phyloP scores from a whole-genome alignment of 2,329 filamentous ascomycete genomes.

The Phaeophleospora eucalypticola region DNA sequence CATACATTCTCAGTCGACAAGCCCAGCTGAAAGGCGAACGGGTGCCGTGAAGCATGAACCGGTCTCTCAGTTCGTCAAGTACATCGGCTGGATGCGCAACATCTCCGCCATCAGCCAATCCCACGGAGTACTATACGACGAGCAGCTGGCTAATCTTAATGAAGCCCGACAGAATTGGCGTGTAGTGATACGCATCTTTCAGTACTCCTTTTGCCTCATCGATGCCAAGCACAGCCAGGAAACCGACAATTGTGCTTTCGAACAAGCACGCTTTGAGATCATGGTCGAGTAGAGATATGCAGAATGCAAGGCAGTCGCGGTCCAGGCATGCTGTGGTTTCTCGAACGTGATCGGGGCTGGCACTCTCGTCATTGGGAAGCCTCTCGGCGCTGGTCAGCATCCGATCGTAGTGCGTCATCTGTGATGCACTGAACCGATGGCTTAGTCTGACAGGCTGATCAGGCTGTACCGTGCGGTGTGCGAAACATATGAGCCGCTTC shows the following conservation, averaged over 20 bases:
- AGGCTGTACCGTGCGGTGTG: constrained; percentile 7
- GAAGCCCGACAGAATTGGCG: constrained; percentile 18
- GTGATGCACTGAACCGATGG: constrained; percentile 6
- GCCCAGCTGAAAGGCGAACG: constrained; percentile 6
- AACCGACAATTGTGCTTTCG: constrained; percentile 18
- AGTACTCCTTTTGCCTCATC: constrained; percentile 9
- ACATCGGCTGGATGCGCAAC: constrained; percentile 11
- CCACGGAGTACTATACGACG: constrained; percentile 17
- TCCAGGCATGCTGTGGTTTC: no score
- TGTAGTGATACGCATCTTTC: constrained; percentile 10
- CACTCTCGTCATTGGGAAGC: no score
- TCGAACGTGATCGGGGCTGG: not conserved
- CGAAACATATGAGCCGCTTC: constrained; percentile 20
- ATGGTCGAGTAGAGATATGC: constrained; percentile 19
- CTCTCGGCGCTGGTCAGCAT: no score
- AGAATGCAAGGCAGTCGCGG: constrained; percentile 15
- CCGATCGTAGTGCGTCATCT: not conserved
- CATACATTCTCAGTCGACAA: not conserved
- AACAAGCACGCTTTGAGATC: constrained; percentile 16
- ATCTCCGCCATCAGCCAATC: not conserved
- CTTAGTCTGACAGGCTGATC: not conserved
- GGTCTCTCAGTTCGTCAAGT: constrained; percentile 17
- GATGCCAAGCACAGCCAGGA: constrained; percentile 17
- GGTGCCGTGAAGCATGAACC: constrained; percentile 14
- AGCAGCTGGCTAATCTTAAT: constrained; percentile 25